Base-by-base conservation (phyloP, 2,329 filamentous ascomycete genomes). In the Sclerotinia trifoliorum region DNA sequence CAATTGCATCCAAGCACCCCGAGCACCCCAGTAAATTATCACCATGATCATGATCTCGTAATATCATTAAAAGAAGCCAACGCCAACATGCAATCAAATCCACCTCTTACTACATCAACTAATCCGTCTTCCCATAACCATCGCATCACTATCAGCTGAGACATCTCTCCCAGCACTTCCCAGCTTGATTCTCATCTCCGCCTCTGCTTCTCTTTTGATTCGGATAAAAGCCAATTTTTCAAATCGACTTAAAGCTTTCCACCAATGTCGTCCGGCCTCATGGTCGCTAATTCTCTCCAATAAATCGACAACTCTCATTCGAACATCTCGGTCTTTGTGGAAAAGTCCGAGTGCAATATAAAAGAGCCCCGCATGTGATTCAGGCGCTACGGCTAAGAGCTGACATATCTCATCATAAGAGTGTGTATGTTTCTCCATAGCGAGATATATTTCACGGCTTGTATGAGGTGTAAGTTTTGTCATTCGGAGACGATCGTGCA, bases 241-340 rank as follows among this genome's bases (percentile, higher is more conserved):
- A 77, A 97, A 99, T 56, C 92, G 85, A 68, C 93, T 95, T 61
- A 99, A 81, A 42, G 88, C 87, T 72, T 85, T 88, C 92, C 94
- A 99, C 85, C 95, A 98, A 80, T 98, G 93, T 75, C 93, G 86
- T 1, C 95, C 95, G 13, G 93, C 95, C 76, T 96, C 91, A 79
- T 99, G 94, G 68, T 90, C 88, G 73, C 88, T 86, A 66, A 99
- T 88, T 29, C 93, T 86, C 73, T 94, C 93, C 29, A 99, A 79
- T 48, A 99, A 81, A 70, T 91, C 91, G 1, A 92, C 90, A 2
- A 92, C 91, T 67, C 88, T 88, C 73, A 90, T 80, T 48, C 95
- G 85, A 15, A 97, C 94, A 64, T 93, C 90, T 48, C 85, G 83
- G 72, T 94, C 88, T 67, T 93, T 93, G 81, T 99, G 95, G 78